Evolutionary conservation across 208 protist species (phyloP), one percentile per base, ranked within the genome.

Genomic region (Polymyxa betae): DNA sequence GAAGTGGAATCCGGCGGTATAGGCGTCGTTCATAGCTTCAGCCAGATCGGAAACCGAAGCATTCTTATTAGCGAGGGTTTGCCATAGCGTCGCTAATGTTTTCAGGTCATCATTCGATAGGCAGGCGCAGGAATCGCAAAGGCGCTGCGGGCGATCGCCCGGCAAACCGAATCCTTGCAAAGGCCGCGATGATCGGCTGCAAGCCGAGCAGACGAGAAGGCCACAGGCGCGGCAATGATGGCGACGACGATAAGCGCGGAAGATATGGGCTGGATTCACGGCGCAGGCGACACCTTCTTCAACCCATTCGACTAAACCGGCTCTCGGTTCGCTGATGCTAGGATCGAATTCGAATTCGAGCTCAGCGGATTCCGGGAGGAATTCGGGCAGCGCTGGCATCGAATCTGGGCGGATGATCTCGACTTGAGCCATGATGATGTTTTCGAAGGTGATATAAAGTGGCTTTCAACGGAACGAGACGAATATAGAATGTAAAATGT

Each of bases 151-250:
- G 5, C 72, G 35, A 5, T 45, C 16, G n/a, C n/a, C 40, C 16
- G 72, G 16, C 16, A 82, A 43, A 40, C 72, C 72, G 72, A 82
- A 82, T 82, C 72, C 72, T 5, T 5, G 72, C 72, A 82, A n/a
- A 20, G 5, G 16, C 40, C 72, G n/a, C 72, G 5, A 5, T 12
- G 5, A 5, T 45, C 16, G 10, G 5, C 16, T 38, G 35, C 72
- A 82, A 5, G 72, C 5, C 35, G 72, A 82, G 35, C 72, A 82
- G 72, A 82, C 72, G 72, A 82, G 35, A 12, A 82, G 5, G 16
- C 72, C 72, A 35, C 72, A 82, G 10, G 72, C 72, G 16, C 72
- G 72, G n/a, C 72, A 82, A 43, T 82, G 72, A 43, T 82, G 72
- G n/a, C 40, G 72, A n/a, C 72, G 72, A 38, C 72, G 72, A n/a